Evolutionary conservation across 164 flowering plant genomes (phyloP).

Genomic region (Malania oleifera): DNA sequence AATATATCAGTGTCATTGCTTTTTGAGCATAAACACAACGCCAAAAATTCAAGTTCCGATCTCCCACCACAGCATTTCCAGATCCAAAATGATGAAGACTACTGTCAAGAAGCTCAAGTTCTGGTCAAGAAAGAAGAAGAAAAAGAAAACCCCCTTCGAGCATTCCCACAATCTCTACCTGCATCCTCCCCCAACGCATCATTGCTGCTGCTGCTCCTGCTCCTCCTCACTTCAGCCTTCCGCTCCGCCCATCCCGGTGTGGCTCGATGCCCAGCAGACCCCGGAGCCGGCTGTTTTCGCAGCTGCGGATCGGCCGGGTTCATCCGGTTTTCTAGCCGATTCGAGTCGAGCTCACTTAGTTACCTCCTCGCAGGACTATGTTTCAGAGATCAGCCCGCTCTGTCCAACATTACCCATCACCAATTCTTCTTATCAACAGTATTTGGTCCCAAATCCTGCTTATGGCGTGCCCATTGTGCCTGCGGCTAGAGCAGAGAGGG

Average conservation of each 20-base stretch:
- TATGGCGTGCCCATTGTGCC: slow-evolving; percentile 26
- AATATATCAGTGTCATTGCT: too few relatives aligned
- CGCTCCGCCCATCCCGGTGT: slow-evolving; percentile 45
- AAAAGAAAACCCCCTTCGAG: slow-evolving; percentile 12
- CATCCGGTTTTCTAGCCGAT: background rate
- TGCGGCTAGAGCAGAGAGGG: slow-evolving; percentile 12
- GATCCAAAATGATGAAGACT: slow-evolving; percentile 30
- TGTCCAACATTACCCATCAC: slow-evolving; percentile 5
- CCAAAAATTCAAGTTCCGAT: too few relatives aligned
- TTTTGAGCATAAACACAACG: too few relatives aligned
- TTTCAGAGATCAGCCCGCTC: slow-evolving; percentile 11
- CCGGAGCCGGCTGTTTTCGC: background rate
- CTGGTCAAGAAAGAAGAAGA: slow-evolving; percentile 39
- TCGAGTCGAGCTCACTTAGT: slow-evolving; percentile 5
- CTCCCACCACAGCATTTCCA: too few relatives aligned
- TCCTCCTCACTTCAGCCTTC: slow-evolving; percentile 24
- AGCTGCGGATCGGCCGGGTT: background rate
- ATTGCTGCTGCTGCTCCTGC: slow-evolving; percentile 14
- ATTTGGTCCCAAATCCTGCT: slow-evolving; percentile 28
- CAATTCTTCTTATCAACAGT: slow-evolving; percentile 30
- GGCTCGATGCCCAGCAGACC: slow-evolving; percentile 25
- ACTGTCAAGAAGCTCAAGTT: slow-evolving; percentile 34
- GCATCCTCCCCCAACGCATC: background rate
- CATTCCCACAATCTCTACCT: slow-evolving; percentile 1
- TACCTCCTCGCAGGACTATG: background rate